Evolutionary conservation across 1,284 basidiomycete species (phyloP).

Genomic region (Tilletia horrida): DNA sequence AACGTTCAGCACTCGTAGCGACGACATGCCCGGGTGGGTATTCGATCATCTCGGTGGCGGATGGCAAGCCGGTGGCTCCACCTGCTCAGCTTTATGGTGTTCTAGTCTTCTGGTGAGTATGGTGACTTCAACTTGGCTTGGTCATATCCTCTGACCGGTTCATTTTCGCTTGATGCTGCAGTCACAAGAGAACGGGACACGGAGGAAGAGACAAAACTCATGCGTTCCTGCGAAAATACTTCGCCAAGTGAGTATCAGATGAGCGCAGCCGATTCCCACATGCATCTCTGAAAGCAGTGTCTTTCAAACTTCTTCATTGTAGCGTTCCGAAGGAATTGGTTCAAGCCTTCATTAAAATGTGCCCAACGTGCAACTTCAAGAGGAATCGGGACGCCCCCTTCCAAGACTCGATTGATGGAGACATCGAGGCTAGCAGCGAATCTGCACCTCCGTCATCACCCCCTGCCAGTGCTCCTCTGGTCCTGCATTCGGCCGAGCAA

Average conservation of each 20-base stretch:
- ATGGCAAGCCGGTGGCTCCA: slow-evolving; percentile 15
- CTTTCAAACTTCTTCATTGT: neutral
- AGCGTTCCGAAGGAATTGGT: slow-evolving; percentile 22
- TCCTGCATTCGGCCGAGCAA: slow-evolving; percentile 11
- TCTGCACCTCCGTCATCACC: slow-evolving; percentile 6
- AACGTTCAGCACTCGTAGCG: slow-evolving; percentile 11
- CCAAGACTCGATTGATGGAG: slow-evolving; percentile 13
- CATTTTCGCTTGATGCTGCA: neutral
- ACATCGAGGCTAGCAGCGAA: slow-evolving; percentile 12
- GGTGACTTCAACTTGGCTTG: neutral
- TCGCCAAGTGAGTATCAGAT: slow-evolving; percentile 18
- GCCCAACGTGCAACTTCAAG: slow-evolving; percentile 20
- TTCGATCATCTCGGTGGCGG: slow-evolving; percentile 12
- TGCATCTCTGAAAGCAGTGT: neutral
- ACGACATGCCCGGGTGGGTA: slow-evolving; percentile 15
- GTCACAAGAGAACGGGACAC: slow-evolving; percentile 17
- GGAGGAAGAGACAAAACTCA: slow-evolving; percentile 23
- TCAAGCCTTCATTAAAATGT: slow-evolving; percentile 22
- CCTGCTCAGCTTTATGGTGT: slow-evolving; percentile 17
- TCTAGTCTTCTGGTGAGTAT: slow-evolving; percentile 21
- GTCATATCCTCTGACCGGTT: neutral
- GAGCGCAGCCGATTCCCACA: neutral
- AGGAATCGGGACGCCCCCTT: slow-evolving; percentile 11
- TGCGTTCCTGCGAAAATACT: slow-evolving; percentile 18
- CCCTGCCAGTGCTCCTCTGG: slow-evolving; percentile 1